Evolutionary conservation across 352 stramenopile genomes (phyloP).

Genomic region (Globisporangium polare): DNA sequence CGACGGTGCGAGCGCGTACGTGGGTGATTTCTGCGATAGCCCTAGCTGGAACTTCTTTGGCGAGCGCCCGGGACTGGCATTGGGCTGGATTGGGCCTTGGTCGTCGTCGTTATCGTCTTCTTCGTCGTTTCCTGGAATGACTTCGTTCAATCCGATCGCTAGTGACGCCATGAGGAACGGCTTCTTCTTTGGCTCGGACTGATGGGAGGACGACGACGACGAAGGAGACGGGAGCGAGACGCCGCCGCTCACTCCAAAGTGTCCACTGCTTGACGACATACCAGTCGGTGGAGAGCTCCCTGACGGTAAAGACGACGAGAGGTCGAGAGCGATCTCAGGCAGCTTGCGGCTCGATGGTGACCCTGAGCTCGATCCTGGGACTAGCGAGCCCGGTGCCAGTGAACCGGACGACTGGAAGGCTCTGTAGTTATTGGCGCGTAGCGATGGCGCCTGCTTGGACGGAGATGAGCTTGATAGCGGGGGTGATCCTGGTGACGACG

Average conservation of each 20-base stretch:
- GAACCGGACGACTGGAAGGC: neutral
- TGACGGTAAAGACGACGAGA: neutral
- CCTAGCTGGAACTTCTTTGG: constrained; percentile 13
- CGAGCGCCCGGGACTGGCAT: neutral
- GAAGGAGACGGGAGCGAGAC: constrained; percentile 6
- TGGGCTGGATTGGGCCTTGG: neutral
- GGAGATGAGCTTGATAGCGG: neutral
- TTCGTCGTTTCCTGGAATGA: neutral
- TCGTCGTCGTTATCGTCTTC: neutral
- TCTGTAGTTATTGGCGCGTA: constrained; percentile 6
- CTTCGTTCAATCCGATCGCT: constrained; percentile 13
- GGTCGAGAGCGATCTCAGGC: constrained; percentile 15
- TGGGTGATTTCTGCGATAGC: constrained; percentile 2
- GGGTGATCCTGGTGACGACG: neutral
- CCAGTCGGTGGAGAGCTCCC: neutral
- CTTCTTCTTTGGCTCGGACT: constrained; percentile 10
- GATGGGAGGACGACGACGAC: neutral
- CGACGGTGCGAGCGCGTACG: neutral
- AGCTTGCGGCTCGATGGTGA: constrained; percentile 1
- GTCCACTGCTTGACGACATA: neutral
- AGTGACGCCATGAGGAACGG: constrained; percentile 12
- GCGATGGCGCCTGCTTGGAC: neutral
- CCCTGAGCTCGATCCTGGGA: neutral
- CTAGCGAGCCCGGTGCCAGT: neutral
- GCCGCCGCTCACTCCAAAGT: neutral